Percentiles rank a stretch among this genome's conserved stretches.
Conservation (phyloP, 2,329 filamentous ascomycete species). For the Cadophora luteo-olivacea region DNA sequence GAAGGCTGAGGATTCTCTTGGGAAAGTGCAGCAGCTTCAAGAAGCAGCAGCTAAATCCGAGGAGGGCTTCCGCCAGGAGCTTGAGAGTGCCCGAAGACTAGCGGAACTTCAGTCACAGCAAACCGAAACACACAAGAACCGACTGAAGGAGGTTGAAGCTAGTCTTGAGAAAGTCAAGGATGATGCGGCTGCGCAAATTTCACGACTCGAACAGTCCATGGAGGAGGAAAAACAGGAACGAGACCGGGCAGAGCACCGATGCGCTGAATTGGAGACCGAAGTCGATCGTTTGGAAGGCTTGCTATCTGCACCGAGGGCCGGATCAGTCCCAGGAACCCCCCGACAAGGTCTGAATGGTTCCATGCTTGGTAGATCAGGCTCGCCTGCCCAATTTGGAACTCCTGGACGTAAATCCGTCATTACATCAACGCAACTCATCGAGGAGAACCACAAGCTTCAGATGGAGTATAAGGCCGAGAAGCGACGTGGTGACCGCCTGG, state of each 20-base stretch:
- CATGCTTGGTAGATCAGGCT: slow-evolving; percentile 57
- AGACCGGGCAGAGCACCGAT: slow-evolving; percentile 64
- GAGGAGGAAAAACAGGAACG: slow-evolving; percentile 65
- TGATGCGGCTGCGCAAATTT: slow-evolving; percentile 65
- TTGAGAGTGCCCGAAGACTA: slow-evolving; percentile 80
- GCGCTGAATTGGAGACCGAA: slow-evolving; percentile 69
- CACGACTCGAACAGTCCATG: slow-evolving; percentile 57
- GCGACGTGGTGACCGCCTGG: slow-evolving; percentile 75
- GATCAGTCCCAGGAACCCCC: slow-evolving; percentile 66
- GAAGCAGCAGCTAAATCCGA: slow-evolving; percentile 83
- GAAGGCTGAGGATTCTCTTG: slow-evolving; percentile 84
- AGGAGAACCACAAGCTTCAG: slow-evolving; percentile 72
- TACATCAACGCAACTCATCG: slow-evolving; percentile 67
- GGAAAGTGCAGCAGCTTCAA: slow-evolving; percentile 83
- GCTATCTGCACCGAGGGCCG: slow-evolving; percentile 46
- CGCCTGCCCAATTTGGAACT: slow-evolving; percentile 62
- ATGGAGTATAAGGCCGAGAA: slow-evolving; percentile 76
- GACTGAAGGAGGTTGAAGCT: slow-evolving; percentile 72
- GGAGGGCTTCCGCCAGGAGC: slow-evolving; percentile 84
- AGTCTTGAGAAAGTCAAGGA: slow-evolving; percentile 65
- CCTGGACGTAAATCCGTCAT: slow-evolving; percentile 62
- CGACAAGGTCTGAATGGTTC: slow-evolving; percentile 59
- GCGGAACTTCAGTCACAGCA: slow-evolving; percentile 83
- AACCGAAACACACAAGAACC: slow-evolving; percentile 72
- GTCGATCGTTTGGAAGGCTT: slow-evolving; percentile 66